phyloP scores from a whole-genome alignment of 2,329 filamentous ascomycete species.

The Trichoderma semiorbis region DNA sequence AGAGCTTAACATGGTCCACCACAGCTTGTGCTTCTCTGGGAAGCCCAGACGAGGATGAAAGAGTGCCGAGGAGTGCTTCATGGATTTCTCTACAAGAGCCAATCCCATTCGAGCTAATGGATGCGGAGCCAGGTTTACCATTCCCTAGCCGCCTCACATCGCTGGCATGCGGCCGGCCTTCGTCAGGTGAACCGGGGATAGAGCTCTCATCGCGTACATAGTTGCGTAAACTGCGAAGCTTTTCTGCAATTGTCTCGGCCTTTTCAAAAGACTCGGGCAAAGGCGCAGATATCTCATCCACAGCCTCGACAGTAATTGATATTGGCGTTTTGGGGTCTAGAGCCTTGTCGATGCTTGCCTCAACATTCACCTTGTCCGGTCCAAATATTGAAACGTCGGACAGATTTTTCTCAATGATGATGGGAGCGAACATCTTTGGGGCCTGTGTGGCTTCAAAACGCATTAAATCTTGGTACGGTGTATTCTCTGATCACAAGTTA shows the following conservation, averaged over 20 bases:
- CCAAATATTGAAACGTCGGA: conserved; percentile 57
- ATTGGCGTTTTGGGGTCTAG: conserved; percentile 36
- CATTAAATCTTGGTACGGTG: conserved; percentile 54
- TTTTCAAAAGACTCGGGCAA: conserved; percentile 42
- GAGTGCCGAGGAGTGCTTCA: conserved; percentile 49
- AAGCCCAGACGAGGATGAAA: conserved; percentile 44
- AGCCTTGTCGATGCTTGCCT: conserved; percentile 40
- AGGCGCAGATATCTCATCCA: conserved; percentile 33
- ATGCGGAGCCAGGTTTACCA: conserved; percentile 34
- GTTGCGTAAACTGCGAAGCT: conserved; percentile 45
- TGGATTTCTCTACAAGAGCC: conserved; percentile 55
- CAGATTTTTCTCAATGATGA: conserved; percentile 52
- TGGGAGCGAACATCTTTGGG: conserved; percentile 50
- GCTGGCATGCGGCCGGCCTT: conserved; percentile 25
- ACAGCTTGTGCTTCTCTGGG: conserved; percentile 50
- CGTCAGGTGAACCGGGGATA: conserved; percentile 23
- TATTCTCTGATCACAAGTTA: conserved; percentile 38
- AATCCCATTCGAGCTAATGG: conserved; percentile 37
- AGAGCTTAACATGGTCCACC: conserved; percentile 56
- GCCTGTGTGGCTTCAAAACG: conserved; percentile 55
- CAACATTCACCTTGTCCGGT: conserved; percentile 43
- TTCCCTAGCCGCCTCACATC: conserved; percentile 28
- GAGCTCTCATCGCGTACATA: conserved; percentile 33
- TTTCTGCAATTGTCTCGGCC: conserved; percentile 45
- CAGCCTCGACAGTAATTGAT: conserved; percentile 35